Conservation (phyloP, 2,329 filamentous ascomycete genomes). For the Pseudogymnoascus sp. region DNA sequence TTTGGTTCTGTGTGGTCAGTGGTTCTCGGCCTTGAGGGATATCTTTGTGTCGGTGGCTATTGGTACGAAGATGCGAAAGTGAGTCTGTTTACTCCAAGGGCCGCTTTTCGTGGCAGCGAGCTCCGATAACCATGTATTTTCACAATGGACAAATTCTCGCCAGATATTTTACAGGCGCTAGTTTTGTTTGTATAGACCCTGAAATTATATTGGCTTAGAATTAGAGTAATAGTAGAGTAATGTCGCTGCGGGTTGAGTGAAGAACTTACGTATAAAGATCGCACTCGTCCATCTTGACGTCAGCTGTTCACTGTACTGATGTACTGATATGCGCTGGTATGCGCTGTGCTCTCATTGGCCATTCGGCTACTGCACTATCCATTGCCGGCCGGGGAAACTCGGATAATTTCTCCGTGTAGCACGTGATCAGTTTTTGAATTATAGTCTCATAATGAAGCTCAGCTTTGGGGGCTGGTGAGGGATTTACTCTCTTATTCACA, state of each 20-base stretch:
- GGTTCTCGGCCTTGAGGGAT: slow-evolving; percentile 1
- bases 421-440: not conserved
- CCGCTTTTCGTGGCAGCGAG: not conserved
- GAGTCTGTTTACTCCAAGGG: not conserved
- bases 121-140: not conserved
- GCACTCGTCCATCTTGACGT: not conserved
- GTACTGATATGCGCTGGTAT: not conserved
- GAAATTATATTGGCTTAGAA: not conserved
- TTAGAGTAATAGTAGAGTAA: not conserved
- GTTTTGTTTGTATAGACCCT: not conserved
- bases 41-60: not conserved
- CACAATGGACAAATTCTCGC: not conserved
- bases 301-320: not conserved
- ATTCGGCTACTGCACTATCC: not conserved
- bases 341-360: not conserved
- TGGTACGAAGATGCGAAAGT: slow-evolving; percentile 1
- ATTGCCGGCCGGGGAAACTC: slow-evolving; percentile 7
- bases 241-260: too few species aligned
- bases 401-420: not conserved
- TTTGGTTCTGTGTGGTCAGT: not conserved
- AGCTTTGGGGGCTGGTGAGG: too few species aligned
- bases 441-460: too few species aligned
- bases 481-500: too few species aligned
- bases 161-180: not conserved
- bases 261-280: not conserved